Base-by-base conservation (phyloP, 2,329 filamentous ascomycete genomes). In the Paecilomyces variotii region DNA sequence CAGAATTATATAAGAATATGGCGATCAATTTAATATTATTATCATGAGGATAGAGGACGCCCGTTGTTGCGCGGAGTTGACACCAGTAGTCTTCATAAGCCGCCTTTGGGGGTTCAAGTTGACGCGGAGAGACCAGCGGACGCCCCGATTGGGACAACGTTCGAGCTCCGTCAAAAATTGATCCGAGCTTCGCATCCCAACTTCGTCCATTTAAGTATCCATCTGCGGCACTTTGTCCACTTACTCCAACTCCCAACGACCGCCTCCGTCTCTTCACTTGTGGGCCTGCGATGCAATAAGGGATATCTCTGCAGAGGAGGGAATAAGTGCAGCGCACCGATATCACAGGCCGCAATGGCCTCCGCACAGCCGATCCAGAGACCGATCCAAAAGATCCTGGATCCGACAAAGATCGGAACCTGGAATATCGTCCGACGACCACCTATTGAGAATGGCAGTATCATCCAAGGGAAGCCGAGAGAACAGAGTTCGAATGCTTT, bases 401-500 rank as follows among this genome's bases (percentile, higher is more conserved):
- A 75, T 61, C 70, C 73, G 45, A 75, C 72, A 64, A 74, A 73
- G 68, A 67, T 75, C 56, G 69, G 68, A 55, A 67, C 70, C 58
- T 72, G 68, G 68, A 73, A 71, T 54, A 59, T 74, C 59, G 65
- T 73, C 57, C 71, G 72, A 55, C 66, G 68, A 28, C 72, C 72
- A 34, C 71, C 70, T 30, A 63, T 74, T 53, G 71, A 73, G 59
- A 65, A 68, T 28, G 59, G 66, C 53, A 66, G 60, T 50, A 59
- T 73, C 55, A 78, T 78, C 53, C 77, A 79, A 64, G 77, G 77
- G 26, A 74, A 70, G 61, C 60, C 64, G 50, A 69, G 76, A 53
- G 64, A 74, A 52, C 66, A 68, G 30, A 65, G 65, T 39, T 79
- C 77, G 1, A 77, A 74, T 66, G 76, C 77, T n/a, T 76, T 71